A percentile compares a stretch with the other conserved stretches of the same genome.
Conservation (phyloP, 371 early-diverging fungal species). For the Syncephalastrum monosporum region DNA sequence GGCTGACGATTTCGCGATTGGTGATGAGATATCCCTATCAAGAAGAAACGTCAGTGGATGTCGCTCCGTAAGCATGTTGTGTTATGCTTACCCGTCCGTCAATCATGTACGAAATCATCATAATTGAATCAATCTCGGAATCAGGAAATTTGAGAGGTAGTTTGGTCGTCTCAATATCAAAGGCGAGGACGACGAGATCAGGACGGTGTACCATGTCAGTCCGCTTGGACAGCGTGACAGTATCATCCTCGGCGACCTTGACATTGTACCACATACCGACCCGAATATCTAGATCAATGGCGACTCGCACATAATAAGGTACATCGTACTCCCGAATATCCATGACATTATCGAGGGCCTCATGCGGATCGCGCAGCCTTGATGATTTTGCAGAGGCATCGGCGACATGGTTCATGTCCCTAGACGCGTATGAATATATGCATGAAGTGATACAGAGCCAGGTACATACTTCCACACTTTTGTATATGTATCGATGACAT, state of each 20-base stretch:
- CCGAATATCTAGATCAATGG: constrained; percentile 92
- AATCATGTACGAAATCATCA: constrained; percentile 99
- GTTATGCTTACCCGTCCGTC: constrained; percentile 78
- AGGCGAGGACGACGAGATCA: constrained; percentile 96
- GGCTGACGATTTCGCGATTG: constrained; percentile 95
- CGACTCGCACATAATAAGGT: constrained; percentile 90
- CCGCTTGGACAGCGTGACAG: constrained; percentile 65
- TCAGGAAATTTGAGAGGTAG: constrained; percentile 99
- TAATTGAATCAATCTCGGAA: constrained; percentile 88
- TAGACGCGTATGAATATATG: neutral
- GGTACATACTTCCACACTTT: constrained; percentile 47
- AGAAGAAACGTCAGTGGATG: neutral
- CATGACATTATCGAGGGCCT: constrained; percentile 61
- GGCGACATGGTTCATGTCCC: neutral
- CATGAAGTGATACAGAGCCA: neutral
- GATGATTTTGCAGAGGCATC: neutral
- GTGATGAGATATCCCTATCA: constrained; percentile 94
- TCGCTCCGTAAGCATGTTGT: constrained; percentile 7
- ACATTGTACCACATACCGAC: constrained; percentile 97
- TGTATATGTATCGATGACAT: constrained; percentile 61
- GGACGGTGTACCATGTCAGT: constrained; percentile 93
- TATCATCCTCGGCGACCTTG: constrained; percentile 50
- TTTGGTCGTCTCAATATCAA: constrained; percentile 99
- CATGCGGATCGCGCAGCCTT: constrained; percentile 23
- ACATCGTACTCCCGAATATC: constrained; percentile 96